Conservation (phyloP, 1,284 basidiomycete species). For the Schizopora paradoxa region DNA sequence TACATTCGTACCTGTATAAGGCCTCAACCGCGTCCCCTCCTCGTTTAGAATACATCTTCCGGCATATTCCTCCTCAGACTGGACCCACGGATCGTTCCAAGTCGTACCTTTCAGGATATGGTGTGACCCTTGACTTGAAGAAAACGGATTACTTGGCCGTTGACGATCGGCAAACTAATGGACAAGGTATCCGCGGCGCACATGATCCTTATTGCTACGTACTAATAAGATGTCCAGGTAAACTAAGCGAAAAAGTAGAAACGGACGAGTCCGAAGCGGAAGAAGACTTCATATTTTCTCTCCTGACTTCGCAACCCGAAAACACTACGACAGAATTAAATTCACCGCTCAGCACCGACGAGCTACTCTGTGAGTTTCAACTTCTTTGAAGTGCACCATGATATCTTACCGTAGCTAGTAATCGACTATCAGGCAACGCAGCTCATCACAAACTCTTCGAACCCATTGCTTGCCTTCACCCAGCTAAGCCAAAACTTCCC, state of each 20-base stretch:
- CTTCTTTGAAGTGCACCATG: neutral
- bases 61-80: constrained; percentile 50
- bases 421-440: constrained; percentile 72
- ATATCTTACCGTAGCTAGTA: constrained; percentile 32
- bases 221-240: constrained; percentile 10
- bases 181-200: constrained; percentile 22
- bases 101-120: constrained; percentile 78
- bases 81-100: constrained; percentile 20
- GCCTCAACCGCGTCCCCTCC: constrained; percentile 42
- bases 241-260: constrained; percentile 22
- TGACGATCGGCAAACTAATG: constrained; percentile 63
- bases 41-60: constrained; percentile 67
- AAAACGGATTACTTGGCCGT: constrained; percentile 96
- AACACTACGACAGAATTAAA: constrained; percentile 45
- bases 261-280: constrained; percentile 23
- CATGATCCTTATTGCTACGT: constrained; percentile 11
- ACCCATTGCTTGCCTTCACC: constrained; percentile 58
- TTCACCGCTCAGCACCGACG: constrained; percentile 56
- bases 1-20: constrained; percentile 59
- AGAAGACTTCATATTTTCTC: constrained; percentile 40
- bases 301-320: constrained; percentile 54
- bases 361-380: constrained; percentile 46
- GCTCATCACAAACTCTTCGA: constrained; percentile 56
- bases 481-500: constrained; percentile 87
- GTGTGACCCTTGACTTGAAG: constrained; percentile 89